phyloP scores from a whole-genome alignment of 164 flowering plant genomes.

The Brasenia schreberi region DNA sequence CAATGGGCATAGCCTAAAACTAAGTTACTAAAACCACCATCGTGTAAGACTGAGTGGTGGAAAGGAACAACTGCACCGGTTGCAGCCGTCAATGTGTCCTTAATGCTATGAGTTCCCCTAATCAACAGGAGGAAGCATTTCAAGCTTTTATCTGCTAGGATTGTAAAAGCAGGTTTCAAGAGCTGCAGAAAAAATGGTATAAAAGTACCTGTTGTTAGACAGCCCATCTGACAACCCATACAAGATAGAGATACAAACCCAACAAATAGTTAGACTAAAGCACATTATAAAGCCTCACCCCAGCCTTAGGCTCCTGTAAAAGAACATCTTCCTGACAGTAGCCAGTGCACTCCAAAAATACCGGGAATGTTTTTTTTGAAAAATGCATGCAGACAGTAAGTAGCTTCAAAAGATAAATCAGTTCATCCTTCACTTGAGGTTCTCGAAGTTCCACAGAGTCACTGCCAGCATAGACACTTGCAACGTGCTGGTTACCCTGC shows the following conservation, averaged over 20 bases:
- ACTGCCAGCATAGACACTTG: slow-evolving; percentile 76
- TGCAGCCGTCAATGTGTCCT: slow-evolving; percentile 90
- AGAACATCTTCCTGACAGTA: slow-evolving; percentile 65
- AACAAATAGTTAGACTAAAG: background rate
- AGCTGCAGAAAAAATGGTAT: slow-evolving; percentile 37
- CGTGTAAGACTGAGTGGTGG: slow-evolving; percentile 87
- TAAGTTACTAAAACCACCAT: slow-evolving; percentile 88
- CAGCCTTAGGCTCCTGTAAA: slow-evolving; percentile 92
- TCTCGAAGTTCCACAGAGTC: slow-evolving; percentile 57
- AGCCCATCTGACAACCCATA: background rate
- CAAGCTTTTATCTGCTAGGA: slow-evolving; percentile 49
- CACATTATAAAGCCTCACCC: slow-evolving; percentile 33
- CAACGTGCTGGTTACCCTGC: slow-evolving; percentile 80
- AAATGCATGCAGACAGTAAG: slow-evolving; percentile 73
- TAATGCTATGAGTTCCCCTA: slow-evolving; percentile 96
- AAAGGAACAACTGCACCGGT: slow-evolving; percentile 97
- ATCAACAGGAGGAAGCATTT: slow-evolving; percentile 77
- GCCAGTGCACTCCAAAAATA: slow-evolving; percentile 78
- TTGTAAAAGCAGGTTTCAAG: slow-evolving; percentile 93
- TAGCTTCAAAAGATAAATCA: slow-evolving; percentile 44
- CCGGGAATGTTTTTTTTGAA: slow-evolving; percentile 92
- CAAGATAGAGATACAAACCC: slow-evolving; percentile 1
- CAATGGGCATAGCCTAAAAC: slow-evolving; percentile 94
- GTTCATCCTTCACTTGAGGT: slow-evolving; percentile 43
- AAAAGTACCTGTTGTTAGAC: background rate